A percentile compares a stretch with the other conserved stretches of the same genome.
Conservation (phyloP, 2,329 filamentous ascomycete genomes). For the Colletotrichum plurivorum region DNA sequence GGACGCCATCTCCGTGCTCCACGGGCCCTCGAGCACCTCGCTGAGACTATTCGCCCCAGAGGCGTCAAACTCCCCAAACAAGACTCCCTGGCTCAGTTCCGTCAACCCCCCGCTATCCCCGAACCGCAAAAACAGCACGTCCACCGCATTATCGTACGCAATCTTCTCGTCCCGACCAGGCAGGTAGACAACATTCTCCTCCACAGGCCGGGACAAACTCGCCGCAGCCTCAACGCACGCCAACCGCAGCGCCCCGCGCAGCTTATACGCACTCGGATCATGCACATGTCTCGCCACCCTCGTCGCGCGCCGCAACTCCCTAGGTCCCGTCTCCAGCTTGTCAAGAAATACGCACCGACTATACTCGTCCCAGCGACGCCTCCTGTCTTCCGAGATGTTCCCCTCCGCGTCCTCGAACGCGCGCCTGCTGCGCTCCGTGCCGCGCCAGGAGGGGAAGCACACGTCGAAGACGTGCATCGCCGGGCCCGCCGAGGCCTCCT, state of each 20-base stretch:
- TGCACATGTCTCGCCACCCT: constrained; percentile 19
- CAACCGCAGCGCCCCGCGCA: constrained; percentile 21
- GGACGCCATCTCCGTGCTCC: constrained; percentile 47
- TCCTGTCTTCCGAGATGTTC: not conserved
- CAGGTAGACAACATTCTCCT: constrained; percentile 44
- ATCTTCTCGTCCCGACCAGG: constrained; percentile 45
- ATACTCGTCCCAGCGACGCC: constrained; percentile 27
- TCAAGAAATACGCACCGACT: constrained; percentile 35
- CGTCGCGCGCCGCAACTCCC: constrained; percentile 11
- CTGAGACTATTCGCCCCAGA: constrained; percentile 32
- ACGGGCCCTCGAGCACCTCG: constrained; percentile 46
- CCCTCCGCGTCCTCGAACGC: constrained; percentile 17
- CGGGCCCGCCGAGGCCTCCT: constrained; percentile 37
- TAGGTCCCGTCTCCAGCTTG: constrained; percentile 9
- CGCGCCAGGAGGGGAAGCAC: constrained; percentile 45
- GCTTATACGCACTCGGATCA: constrained; percentile 28
- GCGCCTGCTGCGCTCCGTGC: constrained; percentile 16
- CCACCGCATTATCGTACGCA: constrained; percentile 43
- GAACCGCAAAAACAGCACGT: constrained; percentile 49
- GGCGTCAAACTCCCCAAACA: constrained; percentile 32
- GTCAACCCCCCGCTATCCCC: constrained; percentile 38
- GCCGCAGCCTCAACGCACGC: constrained; percentile 37
- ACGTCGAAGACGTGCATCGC: constrained; percentile 49
- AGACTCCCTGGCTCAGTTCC: constrained; percentile 23
- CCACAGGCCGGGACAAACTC: not conserved